A percentile compares a stretch with the other conserved stretches of the same genome.
Evolutionary conservation across 148 eudicot genomes (phyloP).

Genomic region (Rhododendron vialii): DNA sequence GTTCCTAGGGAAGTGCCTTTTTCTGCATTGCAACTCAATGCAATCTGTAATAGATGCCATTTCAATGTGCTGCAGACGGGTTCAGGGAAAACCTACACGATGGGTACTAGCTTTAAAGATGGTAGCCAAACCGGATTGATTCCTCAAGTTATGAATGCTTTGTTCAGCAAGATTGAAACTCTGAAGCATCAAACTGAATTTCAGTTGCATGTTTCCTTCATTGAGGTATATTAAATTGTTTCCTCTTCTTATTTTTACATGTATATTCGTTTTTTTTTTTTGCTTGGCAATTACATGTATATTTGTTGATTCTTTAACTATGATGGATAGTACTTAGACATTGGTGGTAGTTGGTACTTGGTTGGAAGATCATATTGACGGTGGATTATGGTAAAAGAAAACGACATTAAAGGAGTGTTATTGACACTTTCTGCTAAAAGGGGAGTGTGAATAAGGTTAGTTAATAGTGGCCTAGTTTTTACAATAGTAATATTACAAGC

Average conservation of each 20-base stretch:
- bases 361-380: background rate
- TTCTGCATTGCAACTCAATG: background rate
- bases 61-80: conserved; percentile 70
- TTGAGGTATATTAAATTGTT: conserved; percentile 57
- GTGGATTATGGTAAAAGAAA: background rate
- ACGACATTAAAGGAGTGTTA: background rate
- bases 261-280: background rate
- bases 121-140: conserved; percentile 70
- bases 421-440: background rate
- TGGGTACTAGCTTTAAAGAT: conserved; percentile 89
- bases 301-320: background rate
- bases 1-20: background rate
- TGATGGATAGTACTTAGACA: background rate
- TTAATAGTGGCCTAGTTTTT: background rate
- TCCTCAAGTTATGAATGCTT: conserved; percentile 81
- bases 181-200: conserved; percentile 72
- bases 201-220: conserved; percentile 92
- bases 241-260: background rate
- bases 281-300: background rate
- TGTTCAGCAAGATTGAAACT: conserved; percentile 75
- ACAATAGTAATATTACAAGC: background rate
- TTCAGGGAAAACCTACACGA: conserved; percentile 98
- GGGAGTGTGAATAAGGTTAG: background rate
- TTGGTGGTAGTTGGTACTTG: background rate
- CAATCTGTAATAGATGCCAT: conserved; percentile 10